phyloP scores from a whole-genome alignment of 1,284 basidiomycete species.

The Inonotus hispidus region DNA sequence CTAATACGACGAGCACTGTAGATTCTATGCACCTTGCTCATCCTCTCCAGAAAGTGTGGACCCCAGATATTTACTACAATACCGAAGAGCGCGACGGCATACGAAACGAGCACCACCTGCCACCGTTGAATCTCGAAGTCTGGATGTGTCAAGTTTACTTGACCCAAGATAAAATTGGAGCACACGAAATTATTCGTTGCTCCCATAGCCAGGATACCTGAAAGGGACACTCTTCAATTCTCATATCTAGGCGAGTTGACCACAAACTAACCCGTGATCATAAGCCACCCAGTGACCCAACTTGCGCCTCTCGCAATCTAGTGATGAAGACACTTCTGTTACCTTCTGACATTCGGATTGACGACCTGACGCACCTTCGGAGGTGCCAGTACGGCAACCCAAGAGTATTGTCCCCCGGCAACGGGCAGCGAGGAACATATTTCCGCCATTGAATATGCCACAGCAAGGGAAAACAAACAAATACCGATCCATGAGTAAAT shows the following conservation, averaged over 20 bases:
- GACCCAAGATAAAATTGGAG: constrained; percentile 17
- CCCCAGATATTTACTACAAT: constrained; percentile 12
- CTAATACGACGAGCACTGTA: not conserved
- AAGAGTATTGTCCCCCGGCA: constrained; percentile 17
- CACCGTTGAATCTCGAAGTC: constrained; percentile 17
- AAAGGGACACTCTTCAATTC: not conserved
- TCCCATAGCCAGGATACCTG: constrained; percentile 18
- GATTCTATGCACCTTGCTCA: constrained; percentile 8
- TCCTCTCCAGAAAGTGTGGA: constrained; percentile 13
- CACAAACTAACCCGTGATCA: constrained; percentile 12
- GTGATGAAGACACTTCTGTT: not conserved
- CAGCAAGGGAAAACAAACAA: constrained; percentile 9
- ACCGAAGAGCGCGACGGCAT: constrained; percentile 12
- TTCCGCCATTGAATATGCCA: constrained; percentile 19
- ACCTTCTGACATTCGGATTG: not conserved
- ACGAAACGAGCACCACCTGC: constrained; percentile 16
- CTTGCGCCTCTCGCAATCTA: constrained; percentile 15
- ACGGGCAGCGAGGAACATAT: constrained; percentile 16
- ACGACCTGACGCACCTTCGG: constrained; percentile 3
- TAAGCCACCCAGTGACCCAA: constrained; percentile 17
- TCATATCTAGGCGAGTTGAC: not conserved
- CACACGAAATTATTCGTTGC: constrained; percentile 18
- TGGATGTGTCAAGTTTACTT: constrained; percentile 16
- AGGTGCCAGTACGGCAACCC: constrained; percentile 16
- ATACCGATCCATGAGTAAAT: constrained; percentile 18